phyloP scores from a whole-genome alignment of 192 early-diverging fungal species.

The Backusella morwellensis region DNA sequence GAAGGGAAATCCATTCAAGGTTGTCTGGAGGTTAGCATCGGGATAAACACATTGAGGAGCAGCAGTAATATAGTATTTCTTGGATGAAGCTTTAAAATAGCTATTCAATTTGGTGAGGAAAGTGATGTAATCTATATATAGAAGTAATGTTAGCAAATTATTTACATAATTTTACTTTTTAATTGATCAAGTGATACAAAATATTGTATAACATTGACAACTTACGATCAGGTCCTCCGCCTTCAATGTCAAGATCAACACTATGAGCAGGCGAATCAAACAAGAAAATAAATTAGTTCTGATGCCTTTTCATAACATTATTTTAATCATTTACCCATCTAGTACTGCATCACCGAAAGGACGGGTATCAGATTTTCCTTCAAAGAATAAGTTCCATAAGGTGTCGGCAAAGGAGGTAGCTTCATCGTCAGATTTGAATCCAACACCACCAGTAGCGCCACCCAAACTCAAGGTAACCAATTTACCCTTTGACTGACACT shows the following conservation, averaged over 20 bases:
- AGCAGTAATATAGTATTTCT: conserved; percentile 55
- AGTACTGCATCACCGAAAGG: conserved; percentile 61
- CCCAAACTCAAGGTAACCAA: conserved; percentile 62
- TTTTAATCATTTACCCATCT: conserved; percentile 38
- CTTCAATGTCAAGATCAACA: conserved; percentile 64
- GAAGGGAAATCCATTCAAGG: conserved; percentile 52
- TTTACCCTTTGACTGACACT: conserved; percentile 66
- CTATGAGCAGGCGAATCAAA: conserved; percentile 7
- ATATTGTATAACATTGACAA: neutral
- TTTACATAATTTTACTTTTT: neutral
- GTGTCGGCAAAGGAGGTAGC: conserved; percentile 52
- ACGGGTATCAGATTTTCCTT: conserved; percentile 50
- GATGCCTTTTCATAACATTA: neutral
- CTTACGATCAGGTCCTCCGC: conserved; percentile 46
- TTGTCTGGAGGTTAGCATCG: conserved; percentile 54
- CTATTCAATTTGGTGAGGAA: conserved; percentile 48
- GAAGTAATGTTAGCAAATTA: neutral
- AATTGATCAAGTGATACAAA: neutral
- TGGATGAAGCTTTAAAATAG: conserved; percentile 44
- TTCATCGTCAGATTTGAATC: conserved; percentile 41
- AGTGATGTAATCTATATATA: conserved; percentile 44
- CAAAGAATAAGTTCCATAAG: conserved; percentile 60
- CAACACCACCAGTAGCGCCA: conserved; percentile 60
- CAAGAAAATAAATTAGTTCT: neutral
- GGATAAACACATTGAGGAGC: conserved; percentile 67